Evolutionary conservation across 2,329 filamentous ascomycete species (phyloP).

Genomic region (Pseudogymnoascus sp.): DNA sequence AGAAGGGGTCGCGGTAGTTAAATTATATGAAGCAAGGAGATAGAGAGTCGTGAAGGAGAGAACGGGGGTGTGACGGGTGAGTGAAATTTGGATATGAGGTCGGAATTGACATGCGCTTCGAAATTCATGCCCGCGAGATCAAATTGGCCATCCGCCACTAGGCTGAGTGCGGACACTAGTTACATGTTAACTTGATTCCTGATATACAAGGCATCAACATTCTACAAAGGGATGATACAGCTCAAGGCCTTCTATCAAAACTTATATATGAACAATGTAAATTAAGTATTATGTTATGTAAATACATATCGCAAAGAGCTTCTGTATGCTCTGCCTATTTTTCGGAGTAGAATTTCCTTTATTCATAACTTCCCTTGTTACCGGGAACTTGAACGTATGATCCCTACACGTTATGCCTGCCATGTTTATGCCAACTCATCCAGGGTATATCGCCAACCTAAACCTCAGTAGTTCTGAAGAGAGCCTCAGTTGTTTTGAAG

Average conservation of each 20-base stretch:
- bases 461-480: background rate
- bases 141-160: constrained; percentile 8
- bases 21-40: background rate
- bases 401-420: background rate
- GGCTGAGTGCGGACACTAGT: constrained; percentile 6
- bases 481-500: background rate
- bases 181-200: background rate
- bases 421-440: constrained; percentile 1
- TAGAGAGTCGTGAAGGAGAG: background rate
- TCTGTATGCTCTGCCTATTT: background rate
- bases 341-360: constrained; percentile 2
- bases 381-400: background rate
- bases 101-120: constrained; percentile 5
- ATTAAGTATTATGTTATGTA: constrained; percentile 7
- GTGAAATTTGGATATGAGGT: background rate
- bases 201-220: background rate
- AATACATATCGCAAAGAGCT: constrained; percentile 5
- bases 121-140: constrained; percentile 8
- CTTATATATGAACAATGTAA: background rate
- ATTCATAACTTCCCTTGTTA: background rate
- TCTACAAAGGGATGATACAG: background rate
- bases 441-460: constrained; percentile 7
- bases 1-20: background rate
- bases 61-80: background rate
- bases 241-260: background rate